Base-by-base conservation (phyloP, 129 eudicot species). In the Deinandra increscens region DNA sequence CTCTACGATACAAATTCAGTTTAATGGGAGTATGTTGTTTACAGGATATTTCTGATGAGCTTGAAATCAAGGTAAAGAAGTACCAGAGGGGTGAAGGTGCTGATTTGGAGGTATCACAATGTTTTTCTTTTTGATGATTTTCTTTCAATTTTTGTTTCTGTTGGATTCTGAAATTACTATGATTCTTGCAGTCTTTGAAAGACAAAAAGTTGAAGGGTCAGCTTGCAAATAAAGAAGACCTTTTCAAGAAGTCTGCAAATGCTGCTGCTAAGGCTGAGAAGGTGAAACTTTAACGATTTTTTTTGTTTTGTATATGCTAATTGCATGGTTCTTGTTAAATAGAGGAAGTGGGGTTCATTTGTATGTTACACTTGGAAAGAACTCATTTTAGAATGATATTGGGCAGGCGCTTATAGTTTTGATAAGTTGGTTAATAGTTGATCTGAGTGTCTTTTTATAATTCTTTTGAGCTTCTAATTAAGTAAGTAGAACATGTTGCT, bases 141-240 rank as follows among this genome's bases (percentile, higher is more conserved):
- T 68, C 5, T 23, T 36, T 50, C 54, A 13, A 11, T 26, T 10
- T 38, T 44, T 56, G 14, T 46, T 44, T 3, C 61, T 50, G 46
- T 69, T 64, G 38, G 26, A 5, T 34, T 63, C 13, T 64, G 34
- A 59, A 22, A 0, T 68, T 43, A 13, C 7, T 76, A 2, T 45
- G 41, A 0, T 58, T 69, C 74, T 51, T 75, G 6, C 83, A 92
- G 98, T 78, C 7, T 44, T 69, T 88, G 66, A 63, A 79, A 81
- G 98, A 91, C 60, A 91, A 91, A 44, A 91, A 91, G 64, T 81
- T 91, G 85, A 88, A 81, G 60, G 96, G 91, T 4, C 91, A 92
- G 75, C 96, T 92, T 80, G 95, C 85, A 17, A 82, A 77, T 71
- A 84, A 78, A 75, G 98, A 92, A 81, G 84, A 70, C 1, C 44